phyloP scores from a whole-genome alignment of 2,329 filamentous ascomycete genomes.

The Alternaria arbusti region DNA sequence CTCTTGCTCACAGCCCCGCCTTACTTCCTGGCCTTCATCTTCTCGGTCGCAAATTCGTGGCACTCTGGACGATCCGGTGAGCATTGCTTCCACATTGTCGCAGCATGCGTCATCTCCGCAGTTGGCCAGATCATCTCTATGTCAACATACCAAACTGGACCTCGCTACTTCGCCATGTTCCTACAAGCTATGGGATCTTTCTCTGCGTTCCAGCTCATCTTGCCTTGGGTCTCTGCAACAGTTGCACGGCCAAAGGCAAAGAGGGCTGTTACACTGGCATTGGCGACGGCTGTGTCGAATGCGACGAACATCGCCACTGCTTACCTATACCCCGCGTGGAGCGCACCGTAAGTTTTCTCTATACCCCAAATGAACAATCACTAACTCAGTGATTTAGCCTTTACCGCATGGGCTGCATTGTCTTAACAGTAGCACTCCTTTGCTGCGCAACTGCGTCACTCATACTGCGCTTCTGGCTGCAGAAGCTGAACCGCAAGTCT shows the following conservation, averaged over 20 bases:
- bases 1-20: constrained; percentile 65
- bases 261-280: constrained; percentile 36
- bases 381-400: neutral
- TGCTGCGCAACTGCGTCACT: constrained; percentile 21
- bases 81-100: constrained; percentile 55
- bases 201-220: constrained; percentile 38
- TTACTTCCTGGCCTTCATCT: constrained; percentile 64
- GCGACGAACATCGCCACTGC: constrained; percentile 45
- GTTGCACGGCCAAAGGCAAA: constrained; percentile 45
- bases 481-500: constrained; percentile 20
- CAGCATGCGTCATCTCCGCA: constrained; percentile 21
- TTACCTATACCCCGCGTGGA: constrained; percentile 26
- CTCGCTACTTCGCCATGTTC: constrained; percentile 69
- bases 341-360: constrained; percentile 15
- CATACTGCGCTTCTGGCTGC: constrained; percentile 22
- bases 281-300: constrained; percentile 46
- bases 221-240: constrained; percentile 43
- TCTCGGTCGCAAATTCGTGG: constrained; percentile 62
- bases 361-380: neutral
- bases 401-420: constrained; percentile 32
- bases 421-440: constrained; percentile 22
- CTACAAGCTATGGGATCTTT: constrained; percentile 43
- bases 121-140: constrained; percentile 48
- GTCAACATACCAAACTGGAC: constrained; percentile 57
- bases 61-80: constrained; percentile 62